These are phyloP conservation scores for Raphidocelis subcapitata DNA, from an alignment of 139 green algal genomes.

Conservation along the genomic window DNA sequence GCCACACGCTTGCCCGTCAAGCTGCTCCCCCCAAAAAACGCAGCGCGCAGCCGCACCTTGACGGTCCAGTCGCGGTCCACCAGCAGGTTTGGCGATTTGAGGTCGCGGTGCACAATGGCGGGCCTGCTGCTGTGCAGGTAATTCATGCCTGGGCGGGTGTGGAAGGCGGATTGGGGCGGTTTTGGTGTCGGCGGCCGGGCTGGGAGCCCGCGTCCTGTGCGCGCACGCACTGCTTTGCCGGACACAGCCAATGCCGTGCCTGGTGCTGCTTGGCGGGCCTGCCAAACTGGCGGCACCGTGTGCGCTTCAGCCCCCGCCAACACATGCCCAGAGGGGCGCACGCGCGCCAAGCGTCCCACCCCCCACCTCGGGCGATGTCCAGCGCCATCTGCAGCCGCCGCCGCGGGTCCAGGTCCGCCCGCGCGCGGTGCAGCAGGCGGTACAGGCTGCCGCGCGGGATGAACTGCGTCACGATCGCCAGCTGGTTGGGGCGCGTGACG, in stretches of 20 bases:
- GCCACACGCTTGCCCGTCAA: too few species aligned
- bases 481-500: constrained; percentile 31
- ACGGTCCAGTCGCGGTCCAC: constrained; percentile 88
- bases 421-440: constrained; percentile 64
- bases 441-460: constrained; percentile 73
- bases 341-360: too few species aligned
- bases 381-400: constrained; percentile 75
- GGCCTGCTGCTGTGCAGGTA: constrained; percentile 79
- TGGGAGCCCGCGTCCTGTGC: too few species aligned
- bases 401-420: constrained; percentile 49
- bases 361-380: constrained; percentile 74
- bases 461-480: constrained; percentile 84
- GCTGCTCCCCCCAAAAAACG: too few species aligned
- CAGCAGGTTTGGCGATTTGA: constrained; percentile 84
- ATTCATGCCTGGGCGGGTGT: constrained; percentile 57
- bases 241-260: too few species aligned
- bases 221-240: too few species aligned
- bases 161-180: too few species aligned
- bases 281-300: too few species aligned
- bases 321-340: too few species aligned
- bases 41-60: constrained; percentile 69
- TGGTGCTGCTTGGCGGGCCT: too few species aligned
- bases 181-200: too few species aligned
- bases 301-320: too few species aligned
- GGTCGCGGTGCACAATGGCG: constrained; percentile 76